Conservation (phyloP, 805 yeast species). For the Cyberlindnera saturnus region DNA sequence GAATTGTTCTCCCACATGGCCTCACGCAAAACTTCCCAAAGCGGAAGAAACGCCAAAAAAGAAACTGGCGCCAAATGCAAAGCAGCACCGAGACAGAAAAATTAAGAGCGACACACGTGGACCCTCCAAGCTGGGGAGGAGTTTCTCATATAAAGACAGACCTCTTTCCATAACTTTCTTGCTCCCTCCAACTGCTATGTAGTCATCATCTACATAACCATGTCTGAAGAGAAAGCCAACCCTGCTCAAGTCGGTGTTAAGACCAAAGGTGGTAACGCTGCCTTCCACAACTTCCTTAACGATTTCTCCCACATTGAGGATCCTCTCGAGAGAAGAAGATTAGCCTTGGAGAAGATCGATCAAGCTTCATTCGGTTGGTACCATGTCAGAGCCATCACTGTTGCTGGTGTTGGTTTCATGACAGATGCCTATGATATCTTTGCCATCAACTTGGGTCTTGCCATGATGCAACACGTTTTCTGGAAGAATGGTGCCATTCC, state of each 20-base stretch:
- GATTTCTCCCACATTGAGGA: slow-evolving; percentile 79
- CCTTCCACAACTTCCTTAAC: slow-evolving; percentile 76
- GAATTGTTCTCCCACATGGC: no score
- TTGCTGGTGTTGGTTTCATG: slow-evolving; percentile 91
- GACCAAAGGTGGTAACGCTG: slow-evolving; percentile 75
- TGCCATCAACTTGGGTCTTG: slow-evolving; percentile 76
- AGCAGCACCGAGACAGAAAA: no score
- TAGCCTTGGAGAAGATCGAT: slow-evolving; percentile 80
- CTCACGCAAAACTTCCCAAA: no score
- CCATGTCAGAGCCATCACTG: slow-evolving; percentile 72
- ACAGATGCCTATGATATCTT: slow-evolving; percentile 92
- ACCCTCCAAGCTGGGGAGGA: no score
- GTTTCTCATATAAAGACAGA: no score
- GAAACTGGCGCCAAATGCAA: no score
- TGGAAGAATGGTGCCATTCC: slow-evolving; percentile 61
- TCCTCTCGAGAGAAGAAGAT: slow-evolving; percentile 81
- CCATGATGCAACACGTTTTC: slow-evolving; percentile 74
- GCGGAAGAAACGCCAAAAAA: no score
- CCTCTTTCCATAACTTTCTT: background rate
- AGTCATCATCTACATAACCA: background rate
- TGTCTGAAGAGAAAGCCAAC: slow-evolving; percentile 18
- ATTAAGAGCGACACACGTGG: no score
- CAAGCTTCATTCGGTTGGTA: slow-evolving; percentile 78
- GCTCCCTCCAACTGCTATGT: background rate
- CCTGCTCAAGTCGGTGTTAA: slow-evolving; percentile 24